Evolutionary conservation across 2,329 filamentous ascomycete species (phyloP).

Genomic region (Colletotrichum endophyticum): DNA sequence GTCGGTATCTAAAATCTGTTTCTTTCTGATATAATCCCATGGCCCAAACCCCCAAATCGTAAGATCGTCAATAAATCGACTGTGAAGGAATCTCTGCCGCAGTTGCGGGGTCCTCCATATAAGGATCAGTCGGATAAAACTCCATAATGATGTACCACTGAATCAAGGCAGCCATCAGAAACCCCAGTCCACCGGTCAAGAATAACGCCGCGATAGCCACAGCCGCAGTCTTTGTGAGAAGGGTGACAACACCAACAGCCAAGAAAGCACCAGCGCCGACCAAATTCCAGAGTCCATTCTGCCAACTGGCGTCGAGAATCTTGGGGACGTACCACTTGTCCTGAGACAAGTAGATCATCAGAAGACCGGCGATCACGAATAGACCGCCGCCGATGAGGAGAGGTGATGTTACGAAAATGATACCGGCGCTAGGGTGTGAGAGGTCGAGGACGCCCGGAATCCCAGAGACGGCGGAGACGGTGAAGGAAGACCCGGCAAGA

Average conservation of each 20-base stretch:
- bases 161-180: conserved; percentile 5
- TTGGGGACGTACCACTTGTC: conserved; percentile 10
- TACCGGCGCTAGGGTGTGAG: not conserved
- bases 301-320: conserved; percentile 11
- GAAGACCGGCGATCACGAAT: conserved; percentile 2
- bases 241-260: conserved; percentile 2
- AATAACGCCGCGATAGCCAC: not conserved
- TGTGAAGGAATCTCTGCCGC: conserved; percentile 11
- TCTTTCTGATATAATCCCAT: not conserved
- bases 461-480: not conserved
- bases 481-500: conserved; percentile 1
- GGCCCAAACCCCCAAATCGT: not conserved
- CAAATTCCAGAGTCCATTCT: conserved; percentile 16
- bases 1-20: not conserved
- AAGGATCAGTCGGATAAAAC: conserved; percentile 9
- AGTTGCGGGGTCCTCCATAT: not conserved
- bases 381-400: conserved; percentile 12
- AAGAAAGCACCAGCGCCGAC: conserved; percentile 8
- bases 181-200: conserved; percentile 2
- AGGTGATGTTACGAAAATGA: conserved; percentile 10
- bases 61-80: conserved; percentile 11
- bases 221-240: not conserved
- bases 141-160: conserved; percentile 21
- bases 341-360: conserved; percentile 10
- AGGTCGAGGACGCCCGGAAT: conserved; percentile 14